These are phyloP conservation scores for Rhizophagus prolifer DNA, from an alignment of 192 early-diverging fungal genomes.

Conservation along the genomic window DNA sequence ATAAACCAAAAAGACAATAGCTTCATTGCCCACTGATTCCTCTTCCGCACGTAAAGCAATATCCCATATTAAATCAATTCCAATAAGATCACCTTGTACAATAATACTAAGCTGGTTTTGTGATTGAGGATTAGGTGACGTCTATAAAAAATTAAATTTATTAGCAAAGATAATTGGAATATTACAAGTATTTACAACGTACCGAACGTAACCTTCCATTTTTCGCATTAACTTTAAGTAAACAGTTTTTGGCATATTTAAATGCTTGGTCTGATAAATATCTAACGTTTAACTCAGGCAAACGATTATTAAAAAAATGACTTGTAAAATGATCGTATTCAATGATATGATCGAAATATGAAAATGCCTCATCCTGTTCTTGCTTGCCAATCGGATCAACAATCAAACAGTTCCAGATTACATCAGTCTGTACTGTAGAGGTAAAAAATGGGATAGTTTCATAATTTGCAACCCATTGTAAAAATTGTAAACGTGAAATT, in stretches of 20 bases:
- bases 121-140: slow-evolving; percentile 16
- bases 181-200: not conserved
- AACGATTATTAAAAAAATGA: slow-evolving; percentile 40
- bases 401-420: slow-evolving; percentile 45
- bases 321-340: slow-evolving; percentile 38
- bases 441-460: slow-evolving; percentile 36
- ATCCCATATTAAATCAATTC: slow-evolving; percentile 48
- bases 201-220: slow-evolving; percentile 33
- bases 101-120: slow-evolving; percentile 14
- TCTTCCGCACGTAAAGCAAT: slow-evolving; percentile 40
- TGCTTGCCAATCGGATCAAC: slow-evolving; percentile 41
- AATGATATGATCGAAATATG: slow-evolving; percentile 38
- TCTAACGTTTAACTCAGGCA: slow-evolving; percentile 40
- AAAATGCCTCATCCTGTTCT: slow-evolving; percentile 46
- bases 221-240: slow-evolving; percentile 42
- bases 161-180: not conserved
- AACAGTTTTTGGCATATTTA: slow-evolving; percentile 40
- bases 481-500: slow-evolving; percentile 34
- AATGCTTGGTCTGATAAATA: slow-evolving; percentile 40
- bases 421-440: slow-evolving; percentile 40
- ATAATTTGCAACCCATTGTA: slow-evolving; percentile 36
- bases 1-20: slow-evolving; percentile 37
- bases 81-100: slow-evolving; percentile 38
- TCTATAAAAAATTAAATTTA: not conserved
- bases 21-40: slow-evolving; percentile 39